Base-by-base conservation (phyloP, 495 filamentous ascomycete species). In the Penicillium canescens region DNA sequence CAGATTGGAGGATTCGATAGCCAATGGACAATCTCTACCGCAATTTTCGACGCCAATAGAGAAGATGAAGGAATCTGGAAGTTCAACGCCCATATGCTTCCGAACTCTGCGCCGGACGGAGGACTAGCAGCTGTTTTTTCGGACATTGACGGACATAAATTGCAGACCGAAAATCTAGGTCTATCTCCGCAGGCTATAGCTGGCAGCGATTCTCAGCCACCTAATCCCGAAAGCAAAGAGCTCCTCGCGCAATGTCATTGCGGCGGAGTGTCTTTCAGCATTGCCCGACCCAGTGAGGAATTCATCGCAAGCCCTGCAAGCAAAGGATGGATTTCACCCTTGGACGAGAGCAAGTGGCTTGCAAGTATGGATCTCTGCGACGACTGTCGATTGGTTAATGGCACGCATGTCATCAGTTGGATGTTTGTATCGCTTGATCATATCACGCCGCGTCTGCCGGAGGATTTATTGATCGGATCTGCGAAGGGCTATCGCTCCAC, bases 331-430 rank as follows among this genome's bases (percentile, higher is more conserved):
- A 69, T 72, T 46, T 67, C 77, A 26, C 68, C 76, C 23, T 54
- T 72, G 0, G 65, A 63, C 28, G 62, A 67, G 26, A 68, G 59
- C 21, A 80, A 79, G 48, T 66, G 58, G 50, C 58, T 77, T 1
- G 76, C 66, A 12, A 52, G 57, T 2, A 55, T 77, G 41, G 79
- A 82, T 52, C 58, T 70, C 14, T 84, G 82, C 54, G 71, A 77
- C 49, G 78, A 78, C 35, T 83, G 82, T 54, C 77, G 80, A 0
- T 57, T 79, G 11, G 62, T 63, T 2, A 70, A 51, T 4, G 81
- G 81, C 2, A 61, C 60, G 1, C 74, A 82, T 49, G 47, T 83
- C 8, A 66, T 71, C 21, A 57, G 68, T 33, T 85, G 80, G 80
- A 65, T 70, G 9, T 75, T 72, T 45, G 62, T 74, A 8, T 64